Evolutionary conservation across 2,329 filamentous ascomycete species (phyloP), one percentile per base, ranked within the genome.

Genomic region (Sclerotinia nivalis): DNA sequence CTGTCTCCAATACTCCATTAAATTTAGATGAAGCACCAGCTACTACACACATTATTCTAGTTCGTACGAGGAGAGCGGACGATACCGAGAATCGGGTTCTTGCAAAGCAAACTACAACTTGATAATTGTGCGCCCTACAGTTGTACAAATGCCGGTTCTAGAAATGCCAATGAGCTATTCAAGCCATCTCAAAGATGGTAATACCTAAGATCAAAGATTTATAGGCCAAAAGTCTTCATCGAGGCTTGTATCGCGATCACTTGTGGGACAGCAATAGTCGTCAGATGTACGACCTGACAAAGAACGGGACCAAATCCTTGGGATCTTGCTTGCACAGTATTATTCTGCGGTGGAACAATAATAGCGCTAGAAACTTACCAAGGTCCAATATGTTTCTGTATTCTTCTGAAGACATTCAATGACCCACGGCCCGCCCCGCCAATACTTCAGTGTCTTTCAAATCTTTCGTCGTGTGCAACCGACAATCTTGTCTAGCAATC

Each of bases 211-310:
- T 65, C 25, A 45, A 69, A 56, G 18, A 47, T 37, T 49, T 47
- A 65, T 49, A 65, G 40, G 59, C 45, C 52, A 45, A 65, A 28
- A 10, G 40, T 25, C 43, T 56, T 50, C 34, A 37, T 65, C 31
- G 54, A 68, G 31, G 40, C 43, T 65, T 22, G 67, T 56, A 69
- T 58, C 50, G 65, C 40, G n/a, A 47, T 55, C 37, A 55, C 18
- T 49, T 65, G 67, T 56, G 52, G 67, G 49, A 65, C 34, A 55
- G 37, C 59, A 49, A 69, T 56, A 69, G n/a, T 69, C 50, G 40
- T 56, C 67, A 69, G 58, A 65, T 65, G 59, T 69, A 43, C 47
- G 50, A 65, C 67, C 54, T 28, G 67, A 65, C 59, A 65, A 43
- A 65, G 50, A 40, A 65, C 59, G 18, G 67, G 40, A 56, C 67